Percentiles rank a stretch among this genome's conserved stretches.
Evolutionary conservation across 1,139 yeast genomes (phyloP).

Genomic region (Kurtzmaniella quercitrusa): DNA sequence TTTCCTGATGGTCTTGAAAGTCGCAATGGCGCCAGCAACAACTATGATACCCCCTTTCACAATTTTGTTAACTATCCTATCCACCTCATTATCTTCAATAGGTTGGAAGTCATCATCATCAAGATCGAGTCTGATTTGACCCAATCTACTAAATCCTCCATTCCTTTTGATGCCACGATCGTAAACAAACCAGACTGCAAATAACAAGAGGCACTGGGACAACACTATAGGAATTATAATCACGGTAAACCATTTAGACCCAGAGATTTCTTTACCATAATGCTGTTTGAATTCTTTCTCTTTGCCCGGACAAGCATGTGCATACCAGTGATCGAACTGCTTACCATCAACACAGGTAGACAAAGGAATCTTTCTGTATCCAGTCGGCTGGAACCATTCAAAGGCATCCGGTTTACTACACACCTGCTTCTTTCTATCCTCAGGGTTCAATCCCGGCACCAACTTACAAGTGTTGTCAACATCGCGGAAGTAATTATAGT

Average conservation of each 20-base stretch:
- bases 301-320: constrained; percentile 86
- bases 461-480: constrained; percentile 83
- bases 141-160: constrained; percentile 76
- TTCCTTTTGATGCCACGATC: constrained; percentile 77
- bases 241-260: constrained; percentile 48
- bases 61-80: constrained; percentile 55
- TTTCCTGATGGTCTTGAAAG: constrained; percentile 32
- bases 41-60: constrained; percentile 60
- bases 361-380: constrained; percentile 42
- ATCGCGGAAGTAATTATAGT: constrained; percentile 70
- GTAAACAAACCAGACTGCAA: constrained; percentile 68
- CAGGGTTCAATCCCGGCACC: constrained; percentile 65
- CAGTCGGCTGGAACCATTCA: constrained; percentile 49
- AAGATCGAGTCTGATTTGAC: constrained; percentile 82
- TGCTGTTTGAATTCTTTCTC: constrained; percentile 57
- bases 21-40: constrained; percentile 41
- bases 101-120: constrained; percentile 60
- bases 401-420: constrained; percentile 56
- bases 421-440: constrained; percentile 53
- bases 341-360: constrained; percentile 45
- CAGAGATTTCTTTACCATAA: constrained; percentile 56
- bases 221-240: constrained; percentile 28
- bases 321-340: constrained; percentile 58
- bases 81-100: constrained; percentile 63
- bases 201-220: constrained; percentile 55